Evolutionary conservation across 192 early-diverging fungal species (phyloP), one percentile per base, ranked within the genome.

Genomic region (Lobosporangium transversale): DNA sequence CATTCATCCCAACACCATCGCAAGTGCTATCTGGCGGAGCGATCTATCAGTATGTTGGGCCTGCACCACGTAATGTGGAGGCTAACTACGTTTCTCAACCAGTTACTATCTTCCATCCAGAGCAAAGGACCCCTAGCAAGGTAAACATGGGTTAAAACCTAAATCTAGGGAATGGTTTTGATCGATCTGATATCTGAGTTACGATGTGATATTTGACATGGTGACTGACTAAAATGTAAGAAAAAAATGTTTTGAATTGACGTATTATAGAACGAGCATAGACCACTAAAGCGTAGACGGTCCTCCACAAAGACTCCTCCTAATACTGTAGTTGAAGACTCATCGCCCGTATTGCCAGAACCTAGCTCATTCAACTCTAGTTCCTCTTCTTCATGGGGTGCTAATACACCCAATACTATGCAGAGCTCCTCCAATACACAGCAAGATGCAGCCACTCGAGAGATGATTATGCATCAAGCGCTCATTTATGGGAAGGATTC

Each of bases 401-500:
- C 29, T 32, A 62, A 37, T 36, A 66, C 33, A 29, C 69, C 58
- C 44, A 56, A 52, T 23, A 32, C 49, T 24, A 23, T n/a, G n/a
- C 36, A 23, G 26, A 35, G 31, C 42, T 48, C 49, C n/a, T 33
- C 64, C 29, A 53, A 54, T 27, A 54, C 58, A 18, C 45, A 59
- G 47, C 50, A 36, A 36, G 69, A 79, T 20, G 10, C 45, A 27
- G 71, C 81, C 11, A 73, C 80, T 10, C 49, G 61, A 21, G 81
- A 85, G 23, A 42, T 81, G 15, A 85, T 86, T 57, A 65, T 85
- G 51, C 68, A 81, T 23, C 86, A 84, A 48, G 82, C 86, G 1
- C 69, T 69, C 6, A 86, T 88, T 52, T 88, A 84, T 32, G 86
- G 86, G 15, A 88, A 88, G 45, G 76, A 83, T n/a, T 79, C 62